Evolutionary conservation across 441 rosid genomes (phyloP), one percentile per base, ranked within the genome.

Genomic region (Populus trichocarpa): DNA sequence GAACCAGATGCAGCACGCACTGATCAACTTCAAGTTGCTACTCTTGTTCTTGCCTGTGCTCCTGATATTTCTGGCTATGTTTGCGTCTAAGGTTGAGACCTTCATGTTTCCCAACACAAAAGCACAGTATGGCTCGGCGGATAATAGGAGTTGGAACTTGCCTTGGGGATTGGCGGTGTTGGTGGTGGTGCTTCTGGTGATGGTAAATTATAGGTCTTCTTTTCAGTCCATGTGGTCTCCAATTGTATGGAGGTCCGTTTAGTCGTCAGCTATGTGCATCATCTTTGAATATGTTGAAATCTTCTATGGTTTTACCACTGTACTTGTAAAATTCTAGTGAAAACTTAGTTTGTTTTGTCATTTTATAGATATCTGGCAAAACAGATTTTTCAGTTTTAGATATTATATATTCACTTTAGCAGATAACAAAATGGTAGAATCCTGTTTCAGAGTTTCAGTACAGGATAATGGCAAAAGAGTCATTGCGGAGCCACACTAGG

Each of bases 211-310:
- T 75, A 97, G 88, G 81, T 88, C 98, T 0, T 86, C 87, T 36
- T 84, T 91, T 57, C 93, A 84, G 83, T 89, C 95, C 72, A 78
- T 89, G 78, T 90, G 94, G 93, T 83, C 78, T 38, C 91, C 92
- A 0, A 72, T 59, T 65, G 70, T 85, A 28, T 85, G 87, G 90
- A 80, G 81, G 33, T 73, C 36, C 1, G 28, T 64, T 86, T 77
- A 80, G 76, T 59, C 57, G 57, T 14, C 2, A 50, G 57, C 18
- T 50, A 50, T 14, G 57, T 14, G 57, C 63, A 18, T 53, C 36
- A 50, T 50, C 57, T 50, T 50, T 5, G n/a, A 50, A 14, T 50
- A 50, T 14, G 13, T 32, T 32, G 35, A 40, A 40, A 69, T 25
- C 63, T 46, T 25, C 10, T 7, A 40, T 61, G 32, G 26, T 72